Conservation (phyloP, 306 rosid genomes). For the Neltuma alba region DNA sequence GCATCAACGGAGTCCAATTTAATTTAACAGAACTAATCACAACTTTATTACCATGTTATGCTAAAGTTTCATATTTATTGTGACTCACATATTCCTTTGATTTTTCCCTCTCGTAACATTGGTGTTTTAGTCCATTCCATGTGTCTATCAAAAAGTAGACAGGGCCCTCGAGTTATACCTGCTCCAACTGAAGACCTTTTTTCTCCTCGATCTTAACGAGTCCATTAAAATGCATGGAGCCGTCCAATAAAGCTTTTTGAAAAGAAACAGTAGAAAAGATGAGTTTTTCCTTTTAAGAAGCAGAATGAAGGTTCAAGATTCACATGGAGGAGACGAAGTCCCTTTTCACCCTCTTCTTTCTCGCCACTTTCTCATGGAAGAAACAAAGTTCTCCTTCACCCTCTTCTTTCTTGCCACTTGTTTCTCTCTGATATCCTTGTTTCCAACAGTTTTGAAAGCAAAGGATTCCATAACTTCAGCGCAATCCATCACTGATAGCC, state of each 20-base stretch:
- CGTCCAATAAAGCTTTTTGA: conserved; percentile 2
- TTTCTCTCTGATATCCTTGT: conserved; percentile 22
- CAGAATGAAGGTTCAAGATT: conserved; percentile 31
- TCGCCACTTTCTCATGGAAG: conserved; percentile 21
- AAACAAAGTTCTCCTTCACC: background rate
- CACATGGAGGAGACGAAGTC: conserved; percentile 40
- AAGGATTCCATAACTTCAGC: conserved; percentile 15
- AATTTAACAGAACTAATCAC: background rate
- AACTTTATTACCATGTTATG: background rate
- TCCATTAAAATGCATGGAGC: conserved; percentile 1
- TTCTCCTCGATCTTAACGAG: conserved; percentile 8
- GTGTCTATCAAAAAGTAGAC: conserved; percentile 15
- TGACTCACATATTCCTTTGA: background rate
- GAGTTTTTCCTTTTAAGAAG: conserved; percentile 23
- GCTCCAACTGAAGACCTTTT: conserved; percentile 34
- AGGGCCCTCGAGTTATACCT: conserved; percentile 33
- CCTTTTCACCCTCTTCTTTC: conserved; percentile 26
- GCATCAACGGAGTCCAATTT: background rate
- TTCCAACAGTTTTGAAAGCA: conserved; percentile 21
- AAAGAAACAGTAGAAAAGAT: background rate
- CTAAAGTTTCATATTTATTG: background rate
- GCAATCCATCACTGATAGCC: background rate
- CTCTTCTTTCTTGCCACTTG: conserved; percentile 34
- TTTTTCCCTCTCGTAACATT: too few relatives aligned
- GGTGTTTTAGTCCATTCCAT: background rate